These are phyloP conservation scores for Phytophthora meadii DNA, from an alignment of 352 stramenopile genomes.

Conservation along the genomic window DNA sequence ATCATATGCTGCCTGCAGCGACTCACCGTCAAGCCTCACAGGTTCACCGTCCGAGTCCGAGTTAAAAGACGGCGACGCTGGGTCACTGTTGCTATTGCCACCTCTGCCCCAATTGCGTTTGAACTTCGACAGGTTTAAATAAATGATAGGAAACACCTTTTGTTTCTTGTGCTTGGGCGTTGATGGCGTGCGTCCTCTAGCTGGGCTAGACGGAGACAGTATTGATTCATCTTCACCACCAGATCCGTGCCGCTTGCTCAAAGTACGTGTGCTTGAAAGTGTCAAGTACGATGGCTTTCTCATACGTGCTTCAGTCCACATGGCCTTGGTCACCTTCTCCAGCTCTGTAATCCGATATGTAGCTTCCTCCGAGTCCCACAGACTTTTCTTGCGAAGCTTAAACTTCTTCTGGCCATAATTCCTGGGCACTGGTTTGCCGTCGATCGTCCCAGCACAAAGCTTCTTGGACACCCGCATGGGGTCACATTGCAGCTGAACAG, in stretches of 20 bases:
- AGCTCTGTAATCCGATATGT: conserved; percentile 49
- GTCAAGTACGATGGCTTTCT: conserved; percentile 60
- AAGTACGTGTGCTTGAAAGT: conserved; percentile 69
- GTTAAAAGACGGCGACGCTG: conserved; percentile 22
- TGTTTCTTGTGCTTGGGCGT: conserved; percentile 55
- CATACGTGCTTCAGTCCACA: conserved; percentile 69
- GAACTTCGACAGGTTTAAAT: conserved; percentile 78
- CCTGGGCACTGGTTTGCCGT: conserved; percentile 72
- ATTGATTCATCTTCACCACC: conserved; percentile 23
- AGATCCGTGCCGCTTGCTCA: conserved; percentile 11
- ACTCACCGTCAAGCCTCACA: conserved; percentile 67
- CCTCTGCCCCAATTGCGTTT: conserved; percentile 42
- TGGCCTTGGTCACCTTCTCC: conserved; percentile 53
- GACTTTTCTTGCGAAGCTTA: conserved; percentile 63
- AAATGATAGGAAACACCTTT: conserved; percentile 82
- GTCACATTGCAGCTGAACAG: conserved; percentile 79
- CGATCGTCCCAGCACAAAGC: conserved; percentile 70
- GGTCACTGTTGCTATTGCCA: conserved; percentile 26
- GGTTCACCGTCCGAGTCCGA: conserved; percentile 34
- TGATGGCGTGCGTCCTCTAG: conserved; percentile 36
- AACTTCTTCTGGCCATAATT: conserved; percentile 88
- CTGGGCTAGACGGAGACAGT: conserved; percentile 30
- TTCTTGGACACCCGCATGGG: conserved; percentile 88
- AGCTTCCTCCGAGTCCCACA: conserved; percentile 62
- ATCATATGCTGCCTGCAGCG: conserved; percentile 74